A percentile compares a stretch with the other conserved stretches of the same genome.
Conservation (phyloP, 257 asterid species). For the Misopates orontium region DNA sequence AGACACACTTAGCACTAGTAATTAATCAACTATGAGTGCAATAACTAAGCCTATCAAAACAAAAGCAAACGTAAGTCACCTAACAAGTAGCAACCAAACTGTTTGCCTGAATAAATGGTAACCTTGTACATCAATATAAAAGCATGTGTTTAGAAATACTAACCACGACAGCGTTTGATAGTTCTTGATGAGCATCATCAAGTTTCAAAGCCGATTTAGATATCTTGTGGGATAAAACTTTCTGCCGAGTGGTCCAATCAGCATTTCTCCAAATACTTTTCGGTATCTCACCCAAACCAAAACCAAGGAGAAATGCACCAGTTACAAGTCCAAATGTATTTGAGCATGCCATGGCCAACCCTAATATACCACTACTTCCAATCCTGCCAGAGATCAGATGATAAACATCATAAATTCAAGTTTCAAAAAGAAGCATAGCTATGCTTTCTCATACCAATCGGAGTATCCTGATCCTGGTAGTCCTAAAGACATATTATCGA, state of each 20-base stretch:
- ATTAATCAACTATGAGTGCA: too few relatives aligned
- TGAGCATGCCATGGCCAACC: conserved; percentile 98
- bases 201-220: conserved; percentile 95
- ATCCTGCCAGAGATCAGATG: conserved; percentile 46
- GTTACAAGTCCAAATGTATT: conserved; percentile 99
- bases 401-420: conserved; percentile 12
- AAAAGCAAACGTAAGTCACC: not conserved
- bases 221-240: conserved; percentile 91
- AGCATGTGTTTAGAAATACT: conserved; percentile 36
- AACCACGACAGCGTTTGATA: conserved; percentile 93
- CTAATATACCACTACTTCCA: conserved; percentile 57
- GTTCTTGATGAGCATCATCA: conserved; percentile 94
- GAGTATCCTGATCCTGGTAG: too few relatives aligned
- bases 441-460: too few relatives aligned
- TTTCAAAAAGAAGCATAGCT: not conserved
- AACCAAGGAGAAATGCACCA: conserved; percentile 99
- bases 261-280: conserved; percentile 91
- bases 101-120: too few relatives aligned
- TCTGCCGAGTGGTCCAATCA: conserved; percentile 95
- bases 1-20: too few relatives aligned
- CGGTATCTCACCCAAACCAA: conserved; percentile 96
- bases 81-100: too few relatives aligned
- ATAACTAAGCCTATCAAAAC: too few relatives aligned
- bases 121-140: too few relatives aligned
- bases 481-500: too few relatives aligned